A percentile compares a stretch with the other conserved stretches of the same genome.
phyloP scores from a whole-genome alignment of 257 asterid genomes.

The Capsicum baccatum region DNA sequence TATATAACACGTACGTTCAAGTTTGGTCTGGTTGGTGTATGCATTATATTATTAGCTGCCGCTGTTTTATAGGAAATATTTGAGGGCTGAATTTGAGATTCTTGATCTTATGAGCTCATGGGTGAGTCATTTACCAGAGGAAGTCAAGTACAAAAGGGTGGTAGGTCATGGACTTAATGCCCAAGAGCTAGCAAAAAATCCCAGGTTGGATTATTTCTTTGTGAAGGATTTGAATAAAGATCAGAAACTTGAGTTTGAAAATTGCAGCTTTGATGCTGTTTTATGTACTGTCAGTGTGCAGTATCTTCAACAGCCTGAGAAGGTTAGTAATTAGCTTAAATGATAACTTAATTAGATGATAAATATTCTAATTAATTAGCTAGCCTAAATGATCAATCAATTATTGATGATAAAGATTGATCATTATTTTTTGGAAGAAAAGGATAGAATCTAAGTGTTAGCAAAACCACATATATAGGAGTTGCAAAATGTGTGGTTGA shows the following conservation, averaged over 20 bases:
- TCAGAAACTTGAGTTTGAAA: constrained; percentile 52
- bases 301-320: constrained; percentile 88
- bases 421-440: background rate
- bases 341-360: background rate
- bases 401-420: background rate
- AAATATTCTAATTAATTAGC: background rate
- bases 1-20: background rate
- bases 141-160: constrained; percentile 62
- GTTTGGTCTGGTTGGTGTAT: background rate
- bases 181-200: constrained; percentile 73
- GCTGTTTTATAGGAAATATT: constrained; percentile 1
- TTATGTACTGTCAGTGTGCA: constrained; percentile 86
- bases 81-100: constrained; percentile 72
- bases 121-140: constrained; percentile 82
- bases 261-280: constrained; percentile 69
- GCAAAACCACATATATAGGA: background rate
- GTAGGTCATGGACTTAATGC: constrained; percentile 90
- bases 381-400: background rate
- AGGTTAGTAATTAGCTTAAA: constrained; percentile 40
- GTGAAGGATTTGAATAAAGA: constrained; percentile 80
- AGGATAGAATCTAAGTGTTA: background rate
- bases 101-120: constrained; percentile 88
- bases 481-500: background rate
- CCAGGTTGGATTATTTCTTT: constrained; percentile 67
- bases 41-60: background rate